These are phyloP conservation scores for Boletellus ananas DNA, from an alignment of 768 basidiomycete species.

Conservation along the genomic window DNA sequence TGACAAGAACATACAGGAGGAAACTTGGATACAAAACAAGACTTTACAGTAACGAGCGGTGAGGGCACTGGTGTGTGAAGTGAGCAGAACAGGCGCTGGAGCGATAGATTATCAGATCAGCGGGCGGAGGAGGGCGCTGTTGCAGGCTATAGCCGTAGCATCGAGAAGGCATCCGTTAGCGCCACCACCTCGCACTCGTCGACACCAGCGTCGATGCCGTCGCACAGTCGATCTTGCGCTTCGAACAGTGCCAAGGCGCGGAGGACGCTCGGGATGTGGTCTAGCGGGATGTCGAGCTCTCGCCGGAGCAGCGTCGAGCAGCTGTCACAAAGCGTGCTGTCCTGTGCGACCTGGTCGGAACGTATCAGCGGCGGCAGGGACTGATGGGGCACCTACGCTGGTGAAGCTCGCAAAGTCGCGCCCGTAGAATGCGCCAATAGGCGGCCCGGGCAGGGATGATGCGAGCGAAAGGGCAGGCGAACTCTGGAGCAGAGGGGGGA, in stretches of 20 bases:
- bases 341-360: slow-evolving; percentile 4
- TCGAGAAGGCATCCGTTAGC: slow-evolving; percentile 20
- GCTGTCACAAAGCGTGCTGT: slow-evolving; percentile 11
- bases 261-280: slow-evolving; percentile 22
- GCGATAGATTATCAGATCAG: no score
- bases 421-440: slow-evolving; percentile 1
- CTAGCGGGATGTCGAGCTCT: slow-evolving; percentile 12
- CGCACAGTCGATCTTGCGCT: slow-evolving; percentile 6
- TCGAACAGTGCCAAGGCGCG: slow-evolving; percentile 19
- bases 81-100: no score
- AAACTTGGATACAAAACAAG: not conserved
- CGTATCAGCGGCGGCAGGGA: not conserved
- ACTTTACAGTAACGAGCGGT: no score
- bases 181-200: slow-evolving; percentile 14
- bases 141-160: slow-evolving; percentile 15
- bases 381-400: slow-evolving; percentile 6
- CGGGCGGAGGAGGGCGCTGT: no score
- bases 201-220: not conserved
- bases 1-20: not conserved
- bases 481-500: not conserved
- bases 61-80: no score
- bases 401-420: slow-evolving; percentile 3
- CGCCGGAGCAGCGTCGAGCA: slow-evolving; percentile 10
- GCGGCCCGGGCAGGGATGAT: no score
- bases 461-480: not conserved